Conservation (phyloP, 306 rosid genomes). For the Dryas drummondii region DNA sequence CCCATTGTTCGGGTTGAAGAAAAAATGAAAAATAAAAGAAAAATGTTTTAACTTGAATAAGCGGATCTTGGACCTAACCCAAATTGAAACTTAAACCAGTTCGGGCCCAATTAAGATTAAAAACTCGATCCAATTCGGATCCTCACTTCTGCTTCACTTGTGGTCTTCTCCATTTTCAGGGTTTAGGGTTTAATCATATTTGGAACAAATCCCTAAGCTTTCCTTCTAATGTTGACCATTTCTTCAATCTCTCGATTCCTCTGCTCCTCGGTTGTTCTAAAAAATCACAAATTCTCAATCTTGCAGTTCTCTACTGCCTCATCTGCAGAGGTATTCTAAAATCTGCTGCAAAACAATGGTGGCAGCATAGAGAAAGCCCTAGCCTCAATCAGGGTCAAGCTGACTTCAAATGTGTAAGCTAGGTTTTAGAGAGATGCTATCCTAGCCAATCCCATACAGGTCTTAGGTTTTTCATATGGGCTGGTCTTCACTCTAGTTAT, state of each 20-base stretch:
- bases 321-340: conserved; percentile 44
- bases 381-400: conserved; percentile 36
- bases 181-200: neutral
- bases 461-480: conserved; percentile 83
- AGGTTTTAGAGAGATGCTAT: conserved; percentile 54
- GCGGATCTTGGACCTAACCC: too few relatives aligned
- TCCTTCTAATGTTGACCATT: conserved; percentile 30
- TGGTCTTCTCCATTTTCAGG: neutral
- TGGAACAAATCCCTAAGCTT: neutral
- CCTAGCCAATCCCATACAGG: conserved; percentile 53
- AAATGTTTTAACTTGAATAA: too few relatives aligned
- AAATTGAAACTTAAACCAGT: too few relatives aligned
- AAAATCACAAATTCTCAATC: conserved; percentile 31
- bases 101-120: too few relatives aligned
- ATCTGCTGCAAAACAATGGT: conserved; percentile 35
- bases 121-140: too few relatives aligned
- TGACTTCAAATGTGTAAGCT: conserved; percentile 54
- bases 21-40: too few relatives aligned
- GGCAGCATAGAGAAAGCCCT: conserved; percentile 55
- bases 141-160: too few relatives aligned
- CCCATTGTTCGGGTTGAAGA: too few relatives aligned
- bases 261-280: conserved; percentile 32
- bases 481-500: conserved; percentile 71
- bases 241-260: conserved; percentile 32
- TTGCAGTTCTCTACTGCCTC: conserved; percentile 37